A percentile compares a stretch with the other conserved stretches of the same genome.
Conservation (phyloP, 352 stramenopile species). For the Peronospora destructor region DNA sequence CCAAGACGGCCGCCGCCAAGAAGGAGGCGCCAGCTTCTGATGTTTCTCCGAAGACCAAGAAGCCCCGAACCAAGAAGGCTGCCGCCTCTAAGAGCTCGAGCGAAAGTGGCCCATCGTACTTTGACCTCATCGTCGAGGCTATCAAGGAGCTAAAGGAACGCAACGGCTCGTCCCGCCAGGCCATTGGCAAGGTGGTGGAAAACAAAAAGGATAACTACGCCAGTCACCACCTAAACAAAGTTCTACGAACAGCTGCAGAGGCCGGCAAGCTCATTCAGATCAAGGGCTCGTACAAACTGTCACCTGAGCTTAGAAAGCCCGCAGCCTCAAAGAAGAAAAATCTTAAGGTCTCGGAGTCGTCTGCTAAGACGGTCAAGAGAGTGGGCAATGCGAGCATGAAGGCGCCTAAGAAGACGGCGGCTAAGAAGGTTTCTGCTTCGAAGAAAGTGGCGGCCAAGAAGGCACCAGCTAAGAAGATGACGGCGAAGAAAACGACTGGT, state of each 20-base stretch:
- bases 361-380: constrained; percentile 42
- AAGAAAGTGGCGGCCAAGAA: constrained; percentile 74
- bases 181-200: constrained; percentile 88
- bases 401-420: constrained; percentile 40
- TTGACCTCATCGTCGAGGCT: constrained; percentile 86
- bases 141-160: constrained; percentile 90
- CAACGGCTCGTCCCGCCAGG: constrained; percentile 86
- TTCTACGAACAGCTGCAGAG: constrained; percentile 85
- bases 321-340: constrained; percentile 52
- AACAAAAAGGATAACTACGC: constrained; percentile 78
- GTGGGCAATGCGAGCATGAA: constrained; percentile 49
- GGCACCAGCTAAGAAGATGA: constrained; percentile 54
- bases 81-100: constrained; percentile 29
- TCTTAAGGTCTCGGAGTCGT: constrained; percentile 52
- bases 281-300: constrained; percentile 83
- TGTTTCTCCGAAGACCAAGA: constrained; percentile 57
- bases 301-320: constrained; percentile 58
- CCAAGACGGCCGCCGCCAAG: constrained; percentile 49
- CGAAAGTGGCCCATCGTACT: constrained; percentile 67
- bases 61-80: constrained; percentile 37
- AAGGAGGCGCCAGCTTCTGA: constrained; percentile 26
- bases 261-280: constrained; percentile 82
- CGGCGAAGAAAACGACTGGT: constrained; percentile 32
- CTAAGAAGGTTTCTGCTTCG: constrained; percentile 53
- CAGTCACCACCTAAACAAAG: constrained; percentile 83